Percentiles rank a stretch among this genome's conserved stretches.
Evolutionary conservation across 768 basidiomycete genomes (phyloP).

Genomic region (Clathrus columnatus): DNA sequence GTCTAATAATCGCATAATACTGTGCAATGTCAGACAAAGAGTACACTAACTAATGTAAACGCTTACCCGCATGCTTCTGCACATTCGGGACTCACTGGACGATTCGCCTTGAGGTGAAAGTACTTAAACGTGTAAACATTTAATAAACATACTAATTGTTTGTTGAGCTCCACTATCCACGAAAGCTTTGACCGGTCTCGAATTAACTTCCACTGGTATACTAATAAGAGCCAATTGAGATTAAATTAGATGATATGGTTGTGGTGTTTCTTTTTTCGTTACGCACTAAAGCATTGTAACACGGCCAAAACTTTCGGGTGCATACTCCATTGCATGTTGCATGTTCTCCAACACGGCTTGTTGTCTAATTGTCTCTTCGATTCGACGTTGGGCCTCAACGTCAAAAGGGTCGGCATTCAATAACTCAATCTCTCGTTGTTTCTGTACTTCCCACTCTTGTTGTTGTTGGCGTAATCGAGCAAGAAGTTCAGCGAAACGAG

Average conservation of each 20-base stretch:
- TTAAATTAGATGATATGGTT: background rate
- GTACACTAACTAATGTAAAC: background rate
- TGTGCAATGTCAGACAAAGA: background rate
- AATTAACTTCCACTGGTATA: slow-evolving; percentile 89
- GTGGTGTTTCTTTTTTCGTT: background rate
- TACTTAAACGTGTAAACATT: background rate
- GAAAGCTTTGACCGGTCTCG: slow-evolving; percentile 85
- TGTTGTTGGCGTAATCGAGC: slow-evolving; percentile 52
- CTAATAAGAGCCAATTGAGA: slow-evolving; percentile 31
- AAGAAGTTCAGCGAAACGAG: slow-evolving; percentile 67
- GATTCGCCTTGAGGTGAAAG: background rate
- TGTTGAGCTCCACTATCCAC: slow-evolving; percentile 97
- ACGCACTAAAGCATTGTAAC: slow-evolving; percentile 96
- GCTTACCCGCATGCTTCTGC: slow-evolving; percentile 85
- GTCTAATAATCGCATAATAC: slow-evolving; percentile 88
- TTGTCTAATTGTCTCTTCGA: slow-evolving; percentile 88
- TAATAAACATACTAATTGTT: slow-evolving; percentile 75
- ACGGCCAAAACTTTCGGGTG: slow-evolving; percentile 86
- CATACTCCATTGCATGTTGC: slow-evolving; percentile 89
- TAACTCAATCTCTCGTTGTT: slow-evolving; percentile 50
- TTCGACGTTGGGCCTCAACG: slow-evolving; percentile 83
- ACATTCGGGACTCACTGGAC: slow-evolving; percentile 79
- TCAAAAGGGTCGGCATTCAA: slow-evolving; percentile 88
- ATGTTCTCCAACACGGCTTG: slow-evolving; percentile 88
- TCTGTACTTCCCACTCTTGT: slow-evolving; percentile 41